Evolutionary conservation across 441 rosid genomes (phyloP).

Genomic region (Euphorbia schlechtendalii): DNA sequence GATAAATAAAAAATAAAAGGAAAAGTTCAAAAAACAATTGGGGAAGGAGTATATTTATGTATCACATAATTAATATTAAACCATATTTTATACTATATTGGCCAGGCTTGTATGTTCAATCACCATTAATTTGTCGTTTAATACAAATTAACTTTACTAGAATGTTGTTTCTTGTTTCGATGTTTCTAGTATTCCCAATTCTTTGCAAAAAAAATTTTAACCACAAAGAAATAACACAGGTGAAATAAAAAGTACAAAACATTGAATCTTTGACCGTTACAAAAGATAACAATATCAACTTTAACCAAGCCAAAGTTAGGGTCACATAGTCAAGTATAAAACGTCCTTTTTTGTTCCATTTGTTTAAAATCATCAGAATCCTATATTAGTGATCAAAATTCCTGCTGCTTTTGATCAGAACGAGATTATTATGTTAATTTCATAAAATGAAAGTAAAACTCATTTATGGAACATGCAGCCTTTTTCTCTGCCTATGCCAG

Average conservation of each 20-base stretch:
- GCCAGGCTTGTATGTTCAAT: too few relatives aligned
- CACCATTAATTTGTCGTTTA: not conserved
- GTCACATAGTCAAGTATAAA: not conserved
- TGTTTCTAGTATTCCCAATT: not conserved
- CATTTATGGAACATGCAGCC: not conserved
- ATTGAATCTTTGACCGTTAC: not conserved
- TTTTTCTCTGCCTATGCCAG: not conserved
- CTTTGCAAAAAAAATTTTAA: not conserved
- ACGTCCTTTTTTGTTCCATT: not conserved
- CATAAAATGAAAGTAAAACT: not conserved
- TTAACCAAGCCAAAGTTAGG: too few relatives aligned
- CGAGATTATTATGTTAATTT: not conserved
- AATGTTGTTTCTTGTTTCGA: not conserved
- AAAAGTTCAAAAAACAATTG: too few relatives aligned
- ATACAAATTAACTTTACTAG: not conserved
- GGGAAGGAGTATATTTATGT: too few relatives aligned
- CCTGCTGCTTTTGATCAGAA: not conserved
- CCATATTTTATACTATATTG: too few relatives aligned
- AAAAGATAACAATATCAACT: not conserved
- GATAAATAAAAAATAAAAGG: too few relatives aligned
- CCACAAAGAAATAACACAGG: not conserved
- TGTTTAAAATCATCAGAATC: not conserved
- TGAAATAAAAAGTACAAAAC: not conserved
- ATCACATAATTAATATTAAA: too few relatives aligned
- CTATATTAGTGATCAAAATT: too few relatives aligned